Conservation (phyloP, 2,329 filamentous ascomycete species). For the Tolypocladium sp. region DNA sequence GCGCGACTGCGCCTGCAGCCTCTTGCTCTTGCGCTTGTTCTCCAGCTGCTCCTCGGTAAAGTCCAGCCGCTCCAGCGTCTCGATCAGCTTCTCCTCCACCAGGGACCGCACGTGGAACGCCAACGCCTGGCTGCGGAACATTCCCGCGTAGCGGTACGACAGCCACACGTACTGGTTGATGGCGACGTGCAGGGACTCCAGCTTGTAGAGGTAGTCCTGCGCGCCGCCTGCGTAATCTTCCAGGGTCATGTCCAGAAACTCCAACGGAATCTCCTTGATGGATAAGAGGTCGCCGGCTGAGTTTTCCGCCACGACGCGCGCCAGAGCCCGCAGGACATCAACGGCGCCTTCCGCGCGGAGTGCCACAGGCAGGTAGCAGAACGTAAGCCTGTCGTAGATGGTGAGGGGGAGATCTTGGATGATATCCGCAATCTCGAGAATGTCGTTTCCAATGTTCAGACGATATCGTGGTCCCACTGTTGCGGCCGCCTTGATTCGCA, state of each 20-base stretch:
- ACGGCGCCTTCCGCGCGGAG: conserved; percentile 39
- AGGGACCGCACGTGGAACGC: conserved; percentile 72
- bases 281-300: conserved; percentile 60
- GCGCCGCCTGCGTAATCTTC: conserved; percentile 21
- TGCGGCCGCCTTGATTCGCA: conserved; percentile 63
- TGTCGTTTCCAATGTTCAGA: conserved; percentile 48
- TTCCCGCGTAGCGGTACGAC: conserved; percentile 75
- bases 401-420: conserved; percentile 66
- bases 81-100: conserved; percentile 64
- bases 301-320: conserved; percentile 60
- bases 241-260: conserved; percentile 59
- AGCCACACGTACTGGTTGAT: conserved; percentile 89
- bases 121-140: conserved; percentile 67
- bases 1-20: conserved; percentile 11
- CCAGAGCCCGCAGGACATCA: conserved; percentile 52
- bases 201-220: conserved; percentile 50
- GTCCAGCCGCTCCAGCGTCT: conserved; percentile 39
- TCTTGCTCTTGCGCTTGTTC: conserved; percentile 11
- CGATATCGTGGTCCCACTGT: conserved; percentile 58
- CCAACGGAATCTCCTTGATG: conserved; percentile 60
- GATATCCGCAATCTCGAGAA: conserved; percentile 58
- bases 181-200: conserved; percentile 74
- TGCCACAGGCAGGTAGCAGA: conserved; percentile 62
- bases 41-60: conserved; percentile 27
- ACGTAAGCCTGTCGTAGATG: conserved; percentile 64